Evolutionary conservation across 2,329 filamentous ascomycete genomes (phyloP).

Genomic region (Cryphonectria parasitica): DNA sequence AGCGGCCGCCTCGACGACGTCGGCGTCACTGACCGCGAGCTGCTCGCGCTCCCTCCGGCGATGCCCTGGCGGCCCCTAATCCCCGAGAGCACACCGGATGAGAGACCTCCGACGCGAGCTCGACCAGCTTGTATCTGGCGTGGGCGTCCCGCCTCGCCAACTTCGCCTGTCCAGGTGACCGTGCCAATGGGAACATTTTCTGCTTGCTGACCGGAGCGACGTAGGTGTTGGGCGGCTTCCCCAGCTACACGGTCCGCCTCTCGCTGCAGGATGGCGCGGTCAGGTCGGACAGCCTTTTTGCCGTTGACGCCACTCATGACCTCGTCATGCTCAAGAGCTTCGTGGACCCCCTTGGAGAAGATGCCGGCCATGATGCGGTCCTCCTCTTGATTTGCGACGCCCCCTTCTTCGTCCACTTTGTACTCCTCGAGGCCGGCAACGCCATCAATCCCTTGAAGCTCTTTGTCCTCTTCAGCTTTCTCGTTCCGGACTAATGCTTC

Average conservation of each 20-base stretch:
- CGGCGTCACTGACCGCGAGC: slow-evolving; percentile 53
- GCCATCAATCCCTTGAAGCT: slow-evolving; percentile 47
- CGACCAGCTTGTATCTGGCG: slow-evolving; percentile 54
- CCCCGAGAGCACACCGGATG: slow-evolving; percentile 58
- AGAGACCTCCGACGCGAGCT: slow-evolving; percentile 55
- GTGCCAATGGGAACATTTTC: slow-evolving; percentile 76
- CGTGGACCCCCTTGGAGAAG: slow-evolving; percentile 84
- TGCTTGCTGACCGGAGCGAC: slow-evolving; percentile 73
- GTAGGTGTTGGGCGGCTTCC: slow-evolving; percentile 76
- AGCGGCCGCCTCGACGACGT: slow-evolving; percentile 43
- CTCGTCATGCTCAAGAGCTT: slow-evolving; percentile 90
- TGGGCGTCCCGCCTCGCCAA: slow-evolving; percentile 76
- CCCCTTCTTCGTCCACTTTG: slow-evolving; percentile 52
- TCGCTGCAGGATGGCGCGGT: slow-evolving; percentile 76
- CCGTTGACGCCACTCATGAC: slow-evolving; percentile 79
- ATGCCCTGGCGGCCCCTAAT: slow-evolving; percentile 61
- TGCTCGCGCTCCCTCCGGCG: slow-evolving; percentile 39
- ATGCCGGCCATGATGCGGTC: slow-evolving; percentile 86
- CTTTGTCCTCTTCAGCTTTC: slow-evolving; percentile 35
- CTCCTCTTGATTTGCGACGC: slow-evolving; percentile 55
- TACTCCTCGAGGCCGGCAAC: slow-evolving; percentile 70
- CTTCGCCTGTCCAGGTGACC: slow-evolving; percentile 90
- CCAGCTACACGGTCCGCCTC: slow-evolving; percentile 82
- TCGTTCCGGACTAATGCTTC: slow-evolving; percentile 22
- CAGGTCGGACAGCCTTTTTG: slow-evolving; percentile 70